Base-by-base conservation (phyloP, 371 early-diverging fungal species). In the Mucor indicus region DNA sequence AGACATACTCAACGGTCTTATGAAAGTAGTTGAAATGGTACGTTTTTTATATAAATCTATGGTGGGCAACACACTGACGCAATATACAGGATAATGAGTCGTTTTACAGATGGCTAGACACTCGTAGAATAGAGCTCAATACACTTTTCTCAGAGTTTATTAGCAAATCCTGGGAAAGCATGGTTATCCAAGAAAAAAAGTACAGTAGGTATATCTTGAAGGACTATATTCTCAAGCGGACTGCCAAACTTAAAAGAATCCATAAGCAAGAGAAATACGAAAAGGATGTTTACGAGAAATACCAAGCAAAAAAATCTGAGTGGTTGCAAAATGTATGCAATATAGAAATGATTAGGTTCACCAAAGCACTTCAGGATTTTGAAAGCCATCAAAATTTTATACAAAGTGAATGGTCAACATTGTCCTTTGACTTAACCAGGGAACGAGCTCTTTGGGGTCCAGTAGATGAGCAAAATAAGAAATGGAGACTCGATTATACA, bases 401-500 rank as follows among this genome's bases (percentile, higher is more conserved):
- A n/a, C 68, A 72, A 21, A 76, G 75, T 37, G 85, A 89, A 48
- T 89, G 89, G 89, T 62, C 69, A 20, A 74, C 74, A 21, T 52
- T 83, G 6, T 67, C 79, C 6, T 62, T 50, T 1, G 77, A 76
- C 44, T 69, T 75, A n/a, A 58, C 71, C 16, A 57, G 83, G 4
- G 87, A 86, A 44, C 73, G 84, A 9, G 81, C 85, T 1, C 54
- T 89, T 17, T 86, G 87, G 86, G 85, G 83, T 0, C 62, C 61
- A 37, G 57, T 62, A 29, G 42, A 45, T 1, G 58, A 69, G 3
- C 25, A 16, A 11, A 47, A 57, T 25, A 42, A 64, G 0, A 77
- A 76, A 44, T 88, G 89, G 90, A 73, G 83, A 48, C 58, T 89
- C 10, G 90, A 89, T 57, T 83, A 85, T 44, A 87, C 86, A 8